Conservation (phyloP, 2,329 filamentous ascomycete species). For the Colletotrichum liriopes region DNA sequence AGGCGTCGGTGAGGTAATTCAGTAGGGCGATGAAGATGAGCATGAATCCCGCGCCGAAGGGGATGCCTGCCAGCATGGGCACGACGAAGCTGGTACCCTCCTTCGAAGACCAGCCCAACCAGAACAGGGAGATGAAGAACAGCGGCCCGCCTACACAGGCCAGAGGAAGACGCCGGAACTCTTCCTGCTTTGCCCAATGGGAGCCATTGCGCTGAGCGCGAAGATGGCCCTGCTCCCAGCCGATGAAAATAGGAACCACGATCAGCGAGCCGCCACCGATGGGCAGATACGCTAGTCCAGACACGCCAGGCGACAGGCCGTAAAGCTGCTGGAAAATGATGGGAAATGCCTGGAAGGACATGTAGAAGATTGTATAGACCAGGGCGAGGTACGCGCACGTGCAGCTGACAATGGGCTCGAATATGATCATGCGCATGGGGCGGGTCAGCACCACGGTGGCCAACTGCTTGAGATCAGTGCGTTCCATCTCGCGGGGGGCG, state of each 20-base stretch:
- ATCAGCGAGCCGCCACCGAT: slow-evolving; percentile 76
- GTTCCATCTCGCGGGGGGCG: slow-evolving; percentile 76
- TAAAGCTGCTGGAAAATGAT: slow-evolving; percentile 78
- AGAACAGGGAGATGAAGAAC: slow-evolving; percentile 70
- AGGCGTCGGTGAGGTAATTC: slow-evolving; percentile 78
- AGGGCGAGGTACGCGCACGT: slow-evolving; percentile 80
- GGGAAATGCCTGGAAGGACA: slow-evolving; percentile 84
- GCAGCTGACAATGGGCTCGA: slow-evolving; percentile 81
- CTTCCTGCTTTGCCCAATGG: slow-evolving; percentile 73
- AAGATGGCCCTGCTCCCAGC: slow-evolving; percentile 61
- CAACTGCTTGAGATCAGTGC: slow-evolving; percentile 70
- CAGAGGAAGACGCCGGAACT: slow-evolving; percentile 80
- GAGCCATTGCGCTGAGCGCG: slow-evolving; percentile 51
- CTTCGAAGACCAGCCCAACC: slow-evolving; percentile 73
- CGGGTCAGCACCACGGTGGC: slow-evolving; percentile 79
- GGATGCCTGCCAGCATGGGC: slow-evolving; percentile 73
- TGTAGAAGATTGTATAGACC: slow-evolving; percentile 77
- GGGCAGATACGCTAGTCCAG: slow-evolving; percentile 78
- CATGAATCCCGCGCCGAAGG: slow-evolving; percentile 74
- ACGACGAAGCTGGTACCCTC: slow-evolving; percentile 65
- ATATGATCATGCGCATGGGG: slow-evolving; percentile 80
- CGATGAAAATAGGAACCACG: slow-evolving; percentile 73
- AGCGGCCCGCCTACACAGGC: slow-evolving; percentile 80
- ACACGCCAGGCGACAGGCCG: slow-evolving; percentile 73
- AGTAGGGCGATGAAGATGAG: slow-evolving; percentile 76